These are phyloP conservation scores for Colletotrichum nymphaeae DNA, from an alignment of 2,329 filamentous ascomycete genomes.

Conservation along the genomic window DNA sequence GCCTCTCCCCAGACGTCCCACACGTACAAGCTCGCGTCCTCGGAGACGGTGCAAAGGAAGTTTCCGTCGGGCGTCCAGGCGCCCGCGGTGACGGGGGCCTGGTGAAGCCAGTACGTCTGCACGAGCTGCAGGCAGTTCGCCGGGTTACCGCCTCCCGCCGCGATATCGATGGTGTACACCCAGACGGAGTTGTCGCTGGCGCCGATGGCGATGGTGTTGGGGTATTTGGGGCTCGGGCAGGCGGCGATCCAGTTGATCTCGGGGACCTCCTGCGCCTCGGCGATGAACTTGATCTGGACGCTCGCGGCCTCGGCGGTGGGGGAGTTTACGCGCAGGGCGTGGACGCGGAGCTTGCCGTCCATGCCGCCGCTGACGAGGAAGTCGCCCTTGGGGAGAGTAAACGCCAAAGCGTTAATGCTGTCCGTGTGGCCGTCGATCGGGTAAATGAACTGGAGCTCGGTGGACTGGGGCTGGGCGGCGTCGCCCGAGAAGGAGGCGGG, in stretches of 20 bases:
- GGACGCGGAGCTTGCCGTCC: constrained; percentile 84
- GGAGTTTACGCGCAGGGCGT: constrained; percentile 63
- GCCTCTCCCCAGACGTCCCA: constrained; percentile 91
- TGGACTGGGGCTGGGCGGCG: constrained; percentile 62
- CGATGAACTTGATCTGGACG: constrained; percentile 68
- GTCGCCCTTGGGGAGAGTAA: constrained; percentile 85
- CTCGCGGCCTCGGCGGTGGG: constrained; percentile 55
- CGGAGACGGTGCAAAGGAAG: constrained; percentile 87
- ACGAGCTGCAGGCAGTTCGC: constrained; percentile 74
- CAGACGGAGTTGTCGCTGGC: constrained; percentile 93
- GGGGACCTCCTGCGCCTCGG: constrained; percentile 87
- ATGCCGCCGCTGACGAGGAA: constrained; percentile 89
- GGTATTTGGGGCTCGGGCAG: constrained; percentile 77
- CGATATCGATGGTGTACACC: constrained; percentile 88
- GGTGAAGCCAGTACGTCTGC: constrained; percentile 93
- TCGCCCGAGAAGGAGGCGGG: constrained; percentile 75
- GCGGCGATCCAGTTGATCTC: constrained; percentile 92
- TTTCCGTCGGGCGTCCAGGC: constrained; percentile 90
- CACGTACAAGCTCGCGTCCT: constrained; percentile 89
- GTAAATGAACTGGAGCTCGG: constrained; percentile 73
- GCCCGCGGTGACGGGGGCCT: constrained; percentile 86
- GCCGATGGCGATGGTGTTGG: constrained; percentile 88
- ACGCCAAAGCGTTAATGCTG: constrained; percentile 87
- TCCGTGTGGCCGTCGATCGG: constrained; percentile 91
- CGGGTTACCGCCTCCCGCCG: constrained; percentile 65